Percentiles rank a stretch among this genome's conserved stretches.
Conservation (phyloP, 495 filamentous ascomycete genomes). For the Trichodelitschia bisporula region DNA sequence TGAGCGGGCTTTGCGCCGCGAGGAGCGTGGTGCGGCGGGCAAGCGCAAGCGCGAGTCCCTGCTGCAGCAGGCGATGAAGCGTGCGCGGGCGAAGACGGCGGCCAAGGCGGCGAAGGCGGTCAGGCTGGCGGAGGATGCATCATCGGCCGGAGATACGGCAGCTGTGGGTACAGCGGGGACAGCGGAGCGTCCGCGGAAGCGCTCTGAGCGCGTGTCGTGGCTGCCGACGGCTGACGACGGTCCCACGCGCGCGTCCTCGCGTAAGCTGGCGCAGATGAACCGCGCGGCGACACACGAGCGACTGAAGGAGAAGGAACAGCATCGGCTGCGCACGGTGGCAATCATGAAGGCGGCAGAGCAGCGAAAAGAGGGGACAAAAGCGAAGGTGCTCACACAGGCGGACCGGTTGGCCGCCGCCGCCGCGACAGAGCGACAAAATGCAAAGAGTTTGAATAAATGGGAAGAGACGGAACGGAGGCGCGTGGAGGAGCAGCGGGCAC, state of each 20-base stretch:
- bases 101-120: background rate
- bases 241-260: constrained; percentile 59
- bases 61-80: constrained; percentile 25
- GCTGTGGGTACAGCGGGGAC: constrained; percentile 23
- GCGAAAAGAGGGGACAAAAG: constrained; percentile 45
- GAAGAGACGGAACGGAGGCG: constrained; percentile 73
- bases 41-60: constrained; percentile 36
- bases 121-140: constrained; percentile 11
- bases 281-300: constrained; percentile 61
- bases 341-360: constrained; percentile 75
- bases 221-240: constrained; percentile 55
- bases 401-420: constrained; percentile 68
- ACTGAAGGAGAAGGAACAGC: constrained; percentile 60
- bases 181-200: constrained; percentile 59
- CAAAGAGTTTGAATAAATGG: constrained; percentile 83
- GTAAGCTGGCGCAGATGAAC: constrained; percentile 60
- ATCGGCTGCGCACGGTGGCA: constrained; percentile 50
- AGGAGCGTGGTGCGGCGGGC: constrained; percentile 22
- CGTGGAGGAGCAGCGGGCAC: constrained; percentile 55
- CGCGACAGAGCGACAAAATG: constrained; percentile 56
- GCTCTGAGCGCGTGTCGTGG: constrained; percentile 79
- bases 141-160: constrained; percentile 15
- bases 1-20: constrained; percentile 25
- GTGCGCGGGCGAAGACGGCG: constrained; percentile 42
- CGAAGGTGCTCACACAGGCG: constrained; percentile 67